phyloP scores from a whole-genome alignment of 169 alveolate species.

The Plasmodium chabaudi region DNA sequence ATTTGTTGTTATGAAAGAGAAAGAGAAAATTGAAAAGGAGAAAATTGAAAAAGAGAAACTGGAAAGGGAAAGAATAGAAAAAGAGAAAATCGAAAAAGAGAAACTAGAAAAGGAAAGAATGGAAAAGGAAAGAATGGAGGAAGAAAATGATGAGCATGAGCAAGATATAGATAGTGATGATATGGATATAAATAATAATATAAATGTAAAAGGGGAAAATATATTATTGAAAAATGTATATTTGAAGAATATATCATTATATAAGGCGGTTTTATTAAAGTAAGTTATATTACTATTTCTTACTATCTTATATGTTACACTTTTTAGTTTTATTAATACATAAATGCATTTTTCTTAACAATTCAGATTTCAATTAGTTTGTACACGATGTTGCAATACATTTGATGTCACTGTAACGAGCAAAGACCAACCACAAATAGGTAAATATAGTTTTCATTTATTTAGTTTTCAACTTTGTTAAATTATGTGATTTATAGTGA shows the following conservation, averaged over 20 bases:
- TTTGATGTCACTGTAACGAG: slow-evolving; percentile 61
- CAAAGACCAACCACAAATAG: slow-evolving; percentile 49
- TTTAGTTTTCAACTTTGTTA: background rate
- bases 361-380: slow-evolving; percentile 51
- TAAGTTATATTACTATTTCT: background rate
- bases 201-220: slow-evolving; percentile 52
- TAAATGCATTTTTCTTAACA: background rate
- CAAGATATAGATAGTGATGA: slow-evolving; percentile 74
- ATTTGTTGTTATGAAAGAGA: slow-evolving; percentile 52
- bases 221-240: slow-evolving; percentile 23
- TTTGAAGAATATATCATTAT: slow-evolving; percentile 54
- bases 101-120: background rate
- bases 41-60: background rate
- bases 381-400: slow-evolving; percentile 64
- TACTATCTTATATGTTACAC: background rate
- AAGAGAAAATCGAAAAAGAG: background rate
- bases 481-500: no score
- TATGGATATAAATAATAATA: slow-evolving; percentile 56
- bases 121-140: background rate
- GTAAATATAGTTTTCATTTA: slow-evolving; percentile 21
- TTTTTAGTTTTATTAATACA: background rate
- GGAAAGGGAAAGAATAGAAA: background rate
- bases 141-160: slow-evolving; percentile 27
- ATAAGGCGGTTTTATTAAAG: slow-evolving; percentile 54
- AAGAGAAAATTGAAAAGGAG: slow-evolving; percentile 32